phyloP scores from a whole-genome alignment of 2,329 filamentous ascomycete species.

The Pseudonectria foliicola region DNA sequence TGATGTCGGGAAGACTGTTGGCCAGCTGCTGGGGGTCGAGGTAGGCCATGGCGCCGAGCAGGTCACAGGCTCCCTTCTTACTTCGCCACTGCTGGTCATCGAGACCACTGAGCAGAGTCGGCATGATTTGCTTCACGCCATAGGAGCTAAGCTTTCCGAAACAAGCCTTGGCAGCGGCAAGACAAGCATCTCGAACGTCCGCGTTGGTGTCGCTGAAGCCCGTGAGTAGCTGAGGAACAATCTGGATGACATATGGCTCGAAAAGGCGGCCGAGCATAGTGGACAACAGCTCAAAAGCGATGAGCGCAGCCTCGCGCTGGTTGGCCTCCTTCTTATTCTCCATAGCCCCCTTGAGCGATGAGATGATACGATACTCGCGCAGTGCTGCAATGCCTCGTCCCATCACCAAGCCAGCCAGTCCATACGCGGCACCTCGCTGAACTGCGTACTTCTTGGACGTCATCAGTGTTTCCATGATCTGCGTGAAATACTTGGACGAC shows the following conservation, averaged over 20 bases:
- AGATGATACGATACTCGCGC: constrained; percentile 79
- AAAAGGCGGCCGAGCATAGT: constrained; percentile 81
- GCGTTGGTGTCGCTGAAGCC: constrained; percentile 84
- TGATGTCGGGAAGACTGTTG: constrained; percentile 88
- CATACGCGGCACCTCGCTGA: constrained; percentile 89
- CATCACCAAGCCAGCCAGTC: constrained; percentile 79
- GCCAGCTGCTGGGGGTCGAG: constrained; percentile 93
- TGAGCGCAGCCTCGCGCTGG: constrained; percentile 78
- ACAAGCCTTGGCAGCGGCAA: constrained; percentile 89
- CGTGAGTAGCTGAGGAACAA: constrained; percentile 81
- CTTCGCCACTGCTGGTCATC: constrained; percentile 97
- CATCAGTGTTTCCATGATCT: constrained; percentile 75
- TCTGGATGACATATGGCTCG: constrained; percentile 93
- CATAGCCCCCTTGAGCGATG: constrained; percentile 69
- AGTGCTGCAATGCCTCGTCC: constrained; percentile 80
- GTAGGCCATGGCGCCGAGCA: constrained; percentile 97
- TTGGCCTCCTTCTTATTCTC: constrained; percentile 93
- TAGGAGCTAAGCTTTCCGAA: constrained; percentile 92
- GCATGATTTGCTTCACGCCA: constrained; percentile 90
- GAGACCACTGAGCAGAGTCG: constrained; percentile 82
- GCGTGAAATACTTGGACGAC: constrained; percentile 70
- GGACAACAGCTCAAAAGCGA: constrained; percentile 87
- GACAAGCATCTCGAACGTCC: constrained; percentile 86
- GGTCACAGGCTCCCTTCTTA: constrained; percentile 95
- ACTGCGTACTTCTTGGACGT: constrained; percentile 87